Base-by-base conservation (phyloP, 2,329 filamentous ascomycete genomes). In the Penicillium sp. region DNA sequence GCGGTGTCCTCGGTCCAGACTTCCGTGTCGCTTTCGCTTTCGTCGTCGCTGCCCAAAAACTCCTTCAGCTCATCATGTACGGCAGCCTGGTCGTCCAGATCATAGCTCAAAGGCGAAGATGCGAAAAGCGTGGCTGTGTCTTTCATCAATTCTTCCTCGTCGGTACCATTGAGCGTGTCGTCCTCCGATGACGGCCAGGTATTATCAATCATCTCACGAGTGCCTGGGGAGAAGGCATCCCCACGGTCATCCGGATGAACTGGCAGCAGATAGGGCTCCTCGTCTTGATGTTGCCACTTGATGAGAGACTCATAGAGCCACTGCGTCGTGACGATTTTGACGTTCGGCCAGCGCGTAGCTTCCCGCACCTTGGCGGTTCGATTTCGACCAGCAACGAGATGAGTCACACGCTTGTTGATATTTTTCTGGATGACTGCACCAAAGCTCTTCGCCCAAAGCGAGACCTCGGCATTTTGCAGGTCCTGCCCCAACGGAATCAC, bases 311-410 rank as follows among this genome's bases (percentile, higher is more conserved):
- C 86, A 29, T 84, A 78, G 28, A 98, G 81, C 93, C 93, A 98
- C 60, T 88, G 83, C 45, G 90, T 86, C 58, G 85, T 90, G 41
- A 98, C 93, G 49, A 98, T 95, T 66, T 90, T 90, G 68, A 97
- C 87, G 12, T 82, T 81, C 0, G 85, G 76, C 47, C 89, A 86
- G 54, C 84, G 82, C 11, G 87, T 84, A 0, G 93, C 93, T 67
- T 90, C 85, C 41, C 88, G 85, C 38, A 97, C 89, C 70, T 98
- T 98, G 45, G 88, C 85, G 0, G 93, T 97, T 24, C 90, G 83
- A 29, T 86, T 86, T 25, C 75, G 70, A 2, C 73, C 75, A 25
- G 76, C 76, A 41, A 79, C 70, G 8, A 78, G 65, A 52, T 79
- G 76, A 1, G 76, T 79, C 4, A 75, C 76, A 43, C 64, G 67